Conservation (phyloP, 2,329 filamentous ascomycete species). For the Chrysoporthe cubensis region DNA sequence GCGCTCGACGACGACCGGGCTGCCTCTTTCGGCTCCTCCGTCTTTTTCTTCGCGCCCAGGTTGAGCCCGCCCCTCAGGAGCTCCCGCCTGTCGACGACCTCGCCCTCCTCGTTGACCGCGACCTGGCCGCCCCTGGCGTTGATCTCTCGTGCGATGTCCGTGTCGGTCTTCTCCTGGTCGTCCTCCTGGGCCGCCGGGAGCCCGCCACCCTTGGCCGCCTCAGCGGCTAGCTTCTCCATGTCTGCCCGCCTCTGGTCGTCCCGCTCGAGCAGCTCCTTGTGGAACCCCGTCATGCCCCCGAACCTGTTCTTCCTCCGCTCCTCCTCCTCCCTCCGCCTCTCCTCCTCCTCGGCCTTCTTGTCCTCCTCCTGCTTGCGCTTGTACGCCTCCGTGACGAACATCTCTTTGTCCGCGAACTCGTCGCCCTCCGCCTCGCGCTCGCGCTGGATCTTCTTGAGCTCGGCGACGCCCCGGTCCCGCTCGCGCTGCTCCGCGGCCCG, state of each 20-base stretch:
- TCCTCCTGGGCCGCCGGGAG: constrained; percentile 39
- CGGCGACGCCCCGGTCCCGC: constrained; percentile 75
- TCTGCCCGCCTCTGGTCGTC: constrained; percentile 73
- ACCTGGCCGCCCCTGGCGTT: constrained; percentile 65
- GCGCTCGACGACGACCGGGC: constrained; percentile 36
- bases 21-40: constrained; percentile 42
- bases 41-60: constrained; percentile 65
- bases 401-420: constrained; percentile 80
- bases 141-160: constrained; percentile 69
- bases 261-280: constrained; percentile 72
- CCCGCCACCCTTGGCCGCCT: constrained; percentile 49
- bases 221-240: constrained; percentile 68
- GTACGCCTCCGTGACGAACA: constrained; percentile 84
- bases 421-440: constrained; percentile 82
- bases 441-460: constrained; percentile 78
- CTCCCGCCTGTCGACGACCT: constrained; percentile 84
- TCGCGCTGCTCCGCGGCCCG: constrained; percentile 76
- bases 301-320: constrained; percentile 67
- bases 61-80: constrained; percentile 78
- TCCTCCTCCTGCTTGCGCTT: constrained; percentile 81
- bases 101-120: constrained; percentile 78
- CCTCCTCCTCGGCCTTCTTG: constrained; percentile 70
- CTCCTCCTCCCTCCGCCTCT: constrained; percentile 66
- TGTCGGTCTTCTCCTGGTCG: constrained; percentile 57
- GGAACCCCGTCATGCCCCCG: constrained; percentile 78